A percentile compares a stretch with the other conserved stretches of the same genome.
phyloP scores from a whole-genome alignment of 371 early-diverging fungal genomes.

The Ordospora pajunii region DNA sequence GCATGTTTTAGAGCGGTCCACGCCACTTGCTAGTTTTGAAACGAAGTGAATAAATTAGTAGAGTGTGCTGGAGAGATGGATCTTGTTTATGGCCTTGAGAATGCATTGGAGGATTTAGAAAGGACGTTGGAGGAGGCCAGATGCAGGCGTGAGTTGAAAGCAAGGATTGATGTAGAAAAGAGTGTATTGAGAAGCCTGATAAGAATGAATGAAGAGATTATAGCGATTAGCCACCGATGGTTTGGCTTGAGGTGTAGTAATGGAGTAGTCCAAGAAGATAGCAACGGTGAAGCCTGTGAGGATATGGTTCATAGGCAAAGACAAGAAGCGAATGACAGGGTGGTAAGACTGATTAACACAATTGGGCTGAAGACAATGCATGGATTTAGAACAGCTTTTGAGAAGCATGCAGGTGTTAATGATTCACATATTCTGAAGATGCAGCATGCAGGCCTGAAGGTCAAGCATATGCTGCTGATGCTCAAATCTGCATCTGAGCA shows the following conservation, averaged over 20 bases:
- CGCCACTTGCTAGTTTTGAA: background rate
- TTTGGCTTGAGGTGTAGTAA: no score
- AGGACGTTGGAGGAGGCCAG: background rate
- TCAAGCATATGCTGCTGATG: background rate
- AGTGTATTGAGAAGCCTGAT: background rate
- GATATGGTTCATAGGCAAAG: background rate
- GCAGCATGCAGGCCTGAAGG: background rate
- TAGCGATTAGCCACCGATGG: background rate
- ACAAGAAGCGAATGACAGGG: background rate
- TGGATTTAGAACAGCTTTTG: background rate
- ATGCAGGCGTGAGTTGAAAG: background rate
- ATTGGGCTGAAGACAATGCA: background rate
- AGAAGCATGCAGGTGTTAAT: background rate
- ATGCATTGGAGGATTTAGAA: background rate
- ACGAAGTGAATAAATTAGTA: background rate
- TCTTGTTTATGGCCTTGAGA: background rate
- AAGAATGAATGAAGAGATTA: background rate
- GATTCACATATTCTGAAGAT: background rate
- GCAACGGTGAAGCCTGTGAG: background rate
- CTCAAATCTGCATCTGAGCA: background rate
- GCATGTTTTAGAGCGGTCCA: background rate
- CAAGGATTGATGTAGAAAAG: background rate
- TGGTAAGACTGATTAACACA: background rate
- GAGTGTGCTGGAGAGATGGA: background rate
- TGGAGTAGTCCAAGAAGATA: background rate